Percentiles rank a stretch among this genome's conserved stretches.
Evolutionary conservation across 495 filamentous ascomycete genomes (phyloP).

Genomic region (Penicillium macrosclerotiorum): DNA sequence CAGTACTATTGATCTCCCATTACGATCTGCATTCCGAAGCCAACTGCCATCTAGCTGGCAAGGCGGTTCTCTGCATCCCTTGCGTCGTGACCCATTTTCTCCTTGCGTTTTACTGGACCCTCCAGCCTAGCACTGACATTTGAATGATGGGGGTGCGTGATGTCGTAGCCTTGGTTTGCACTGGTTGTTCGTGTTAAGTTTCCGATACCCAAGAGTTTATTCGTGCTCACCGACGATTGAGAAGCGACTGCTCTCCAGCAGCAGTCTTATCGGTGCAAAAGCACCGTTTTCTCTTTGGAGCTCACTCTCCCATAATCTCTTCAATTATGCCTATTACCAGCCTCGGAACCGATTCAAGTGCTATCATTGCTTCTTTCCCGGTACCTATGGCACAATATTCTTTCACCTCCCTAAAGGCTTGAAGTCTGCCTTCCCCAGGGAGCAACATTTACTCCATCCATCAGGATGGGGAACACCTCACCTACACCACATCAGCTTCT

Average conservation of each 20-base stretch:
- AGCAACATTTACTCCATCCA: conserved; percentile 3
- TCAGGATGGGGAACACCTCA: conserved; percentile 34
- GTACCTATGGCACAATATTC: neutral
- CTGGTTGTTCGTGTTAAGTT: neutral
- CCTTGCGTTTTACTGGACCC: conserved; percentile 23
- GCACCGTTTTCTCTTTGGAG: neutral
- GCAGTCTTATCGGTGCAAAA: neutral
- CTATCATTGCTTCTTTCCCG: neutral
- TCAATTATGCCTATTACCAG: neutral
- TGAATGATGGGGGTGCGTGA: conserved; percentile 17
- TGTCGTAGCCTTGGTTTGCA: conserved; percentile 10
- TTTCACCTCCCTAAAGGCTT: neutral
- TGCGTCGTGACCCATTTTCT: conserved; percentile 18
- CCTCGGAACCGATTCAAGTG: neutral
- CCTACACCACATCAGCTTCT: conserved; percentile 34
- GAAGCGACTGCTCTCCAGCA: neutral
- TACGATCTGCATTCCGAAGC: conserved; percentile 27
- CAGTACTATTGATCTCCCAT: neutral
- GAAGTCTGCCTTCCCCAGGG: neutral
- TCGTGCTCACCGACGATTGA: conserved; percentile 12
- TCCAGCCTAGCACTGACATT: conserved; percentile 16
- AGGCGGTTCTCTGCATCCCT: conserved; percentile 18
- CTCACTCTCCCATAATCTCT: conserved; percentile 3
- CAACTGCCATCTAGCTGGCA: conserved; percentile 22
- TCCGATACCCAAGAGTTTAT: conserved; percentile 8